Evolutionary conservation across 2,329 filamentous ascomycete species (phyloP), one percentile per base, ranked within the genome.

Genomic region (Microdochium bolleyi): DNA sequence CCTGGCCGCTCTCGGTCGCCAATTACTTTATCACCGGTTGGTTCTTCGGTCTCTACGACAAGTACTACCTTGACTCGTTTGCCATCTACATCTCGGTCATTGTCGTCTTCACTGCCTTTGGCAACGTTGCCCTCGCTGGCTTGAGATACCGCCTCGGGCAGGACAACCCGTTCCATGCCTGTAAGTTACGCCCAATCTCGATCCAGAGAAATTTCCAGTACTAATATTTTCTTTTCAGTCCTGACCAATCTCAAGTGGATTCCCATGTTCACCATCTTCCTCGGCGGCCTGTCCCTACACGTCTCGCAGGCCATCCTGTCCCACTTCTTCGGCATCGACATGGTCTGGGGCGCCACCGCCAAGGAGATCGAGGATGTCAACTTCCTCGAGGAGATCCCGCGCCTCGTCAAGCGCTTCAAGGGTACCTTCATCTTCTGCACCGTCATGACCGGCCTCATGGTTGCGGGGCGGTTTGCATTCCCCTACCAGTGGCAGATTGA

Each of bases 11-110:
- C 71, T 89, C 86, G 1, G 74, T 82, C 7, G 74, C 76, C 65
- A 90, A 90, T 71, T 91, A 89, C 72, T 88, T 90, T 69, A 70
- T 88, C 44, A 80, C 86, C 58, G 87, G 87, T 54, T 90, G 85
- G 84, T 87, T 80, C 71, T 67, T 65, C 41, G 65, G 65, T 16
- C 53, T 65, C 19, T 62, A 61, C 52, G 65, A 67, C 57, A 88
- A 88, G 64, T 86, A 84, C 49, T 85, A 85, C 65, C 78, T 92
- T 21, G 88, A 92, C 69, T 67, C 65, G 9, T 67, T 67, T 53
- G 63, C 64, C 48, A 65, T 67, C 48, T 67, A 61, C 52, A 52
- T 67, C 21, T 64, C 65, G 5, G 61, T 67, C 50, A 60, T 67
- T 25, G 64, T 67, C 30, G 65, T 67, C 19, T 67, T 67, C 50